A percentile compares a stretch with the other conserved stretches of the same genome.
Evolutionary conservation across 768 basidiomycete species (phyloP).

Genomic region (Multifurca ochricompacta): DNA sequence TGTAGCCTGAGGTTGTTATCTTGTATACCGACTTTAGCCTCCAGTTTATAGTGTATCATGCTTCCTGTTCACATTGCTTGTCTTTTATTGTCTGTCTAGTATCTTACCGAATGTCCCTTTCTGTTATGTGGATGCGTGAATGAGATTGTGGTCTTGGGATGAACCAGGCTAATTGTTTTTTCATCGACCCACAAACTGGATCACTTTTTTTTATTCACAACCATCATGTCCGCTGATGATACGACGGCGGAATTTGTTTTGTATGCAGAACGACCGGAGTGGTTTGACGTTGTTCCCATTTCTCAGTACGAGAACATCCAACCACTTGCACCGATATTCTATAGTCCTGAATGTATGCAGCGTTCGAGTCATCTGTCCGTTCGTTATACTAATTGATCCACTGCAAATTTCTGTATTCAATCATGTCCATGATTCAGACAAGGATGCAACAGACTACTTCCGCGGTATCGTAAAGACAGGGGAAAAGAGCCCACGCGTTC

Average conservation of each 20-base stretch:
- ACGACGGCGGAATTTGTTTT: constrained; percentile 25
- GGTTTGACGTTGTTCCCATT: constrained; percentile 74
- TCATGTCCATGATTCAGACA: constrained; percentile 45
- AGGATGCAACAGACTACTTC: constrained; percentile 89
- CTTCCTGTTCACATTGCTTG: constrained; percentile 13
- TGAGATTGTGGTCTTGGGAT: background rate
- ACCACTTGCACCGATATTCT: constrained; percentile 89
- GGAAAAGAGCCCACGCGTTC: constrained; percentile 74
- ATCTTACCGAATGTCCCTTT: background rate
- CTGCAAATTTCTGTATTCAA: constrained; percentile 6
- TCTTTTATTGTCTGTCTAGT: constrained; percentile 1
- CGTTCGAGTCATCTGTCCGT: background rate
- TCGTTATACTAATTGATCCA: constrained; percentile 20
- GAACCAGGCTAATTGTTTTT: background rate
- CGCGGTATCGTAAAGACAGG: constrained; percentile 69
- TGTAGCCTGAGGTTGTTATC: constrained; percentile 19
- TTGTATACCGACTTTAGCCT: background rate
- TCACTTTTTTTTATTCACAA: too few species aligned
- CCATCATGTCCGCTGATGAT: constrained; percentile 3
- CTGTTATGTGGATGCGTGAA: background rate
- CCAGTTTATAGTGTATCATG: constrained; percentile 16
- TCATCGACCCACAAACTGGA: too few species aligned
- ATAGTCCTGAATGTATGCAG: constrained; percentile 75
- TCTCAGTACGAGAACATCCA: constrained; percentile 71
- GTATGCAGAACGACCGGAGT: constrained; percentile 61